A percentile compares a stretch with the other conserved stretches of the same genome.
These are phyloP conservation scores for Lachancea sp. DNA, from an alignment of 805 yeast genomes.

Conservation along the genomic window DNA sequence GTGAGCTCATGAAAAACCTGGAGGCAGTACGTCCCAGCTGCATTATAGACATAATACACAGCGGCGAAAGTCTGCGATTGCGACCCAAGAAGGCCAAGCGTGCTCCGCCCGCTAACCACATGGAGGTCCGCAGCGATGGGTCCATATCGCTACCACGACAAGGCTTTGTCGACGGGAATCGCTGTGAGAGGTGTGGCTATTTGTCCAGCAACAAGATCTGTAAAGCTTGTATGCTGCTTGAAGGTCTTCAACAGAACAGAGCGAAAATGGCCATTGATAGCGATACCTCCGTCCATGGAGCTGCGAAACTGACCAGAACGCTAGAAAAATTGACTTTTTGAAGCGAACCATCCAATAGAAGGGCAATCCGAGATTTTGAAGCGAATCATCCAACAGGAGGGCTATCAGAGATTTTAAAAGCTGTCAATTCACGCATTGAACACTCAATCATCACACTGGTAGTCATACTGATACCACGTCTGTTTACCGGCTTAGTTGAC, in stretches of 20 bases:
- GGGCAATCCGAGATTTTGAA: too few relatives aligned
- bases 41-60: slow-evolving; percentile 86
- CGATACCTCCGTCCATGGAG: slow-evolving; percentile 49
- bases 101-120: slow-evolving; percentile 31
- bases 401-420: neutral
- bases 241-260: slow-evolving; percentile 72
- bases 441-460: too few relatives aligned
- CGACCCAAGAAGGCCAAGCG: slow-evolving; percentile 49
- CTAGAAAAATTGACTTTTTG: slow-evolving; percentile 61
- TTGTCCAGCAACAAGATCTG: slow-evolving; percentile 82
- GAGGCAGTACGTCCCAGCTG: slow-evolving; percentile 90
- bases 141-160: slow-evolving; percentile 41
- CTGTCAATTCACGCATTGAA: too few relatives aligned
- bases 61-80: slow-evolving; percentile 81
- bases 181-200: slow-evolving; percentile 88
- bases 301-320: slow-evolving; percentile 54
- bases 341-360: neutral
- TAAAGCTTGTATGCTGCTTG: slow-evolving; percentile 85
- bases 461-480: too few relatives aligned
- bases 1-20: slow-evolving; percentile 82
- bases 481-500: too few relatives aligned
- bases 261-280: slow-evolving; percentile 57
- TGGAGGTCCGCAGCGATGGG: slow-evolving; percentile 55
- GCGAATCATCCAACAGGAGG: neutral
- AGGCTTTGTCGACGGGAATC: slow-evolving; percentile 53